These are phyloP conservation scores for Echites panduratus DNA, from an alignment of 257 asterid genomes.

Conservation along the genomic window DNA sequence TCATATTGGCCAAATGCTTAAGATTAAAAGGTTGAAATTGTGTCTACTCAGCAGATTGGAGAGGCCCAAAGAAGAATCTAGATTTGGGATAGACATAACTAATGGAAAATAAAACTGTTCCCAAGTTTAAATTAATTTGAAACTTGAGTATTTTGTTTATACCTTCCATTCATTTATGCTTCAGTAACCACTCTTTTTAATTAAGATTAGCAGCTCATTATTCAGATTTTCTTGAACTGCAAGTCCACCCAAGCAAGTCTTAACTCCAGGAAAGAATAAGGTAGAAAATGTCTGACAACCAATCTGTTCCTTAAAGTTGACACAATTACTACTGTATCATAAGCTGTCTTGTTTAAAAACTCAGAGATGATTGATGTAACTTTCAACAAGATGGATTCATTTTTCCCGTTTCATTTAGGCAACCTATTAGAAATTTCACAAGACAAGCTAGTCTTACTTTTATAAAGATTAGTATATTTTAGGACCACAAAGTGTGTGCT, in stretches of 20 bases:
- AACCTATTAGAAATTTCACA: background rate
- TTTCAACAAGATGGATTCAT: background rate
- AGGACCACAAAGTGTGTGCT: background rate
- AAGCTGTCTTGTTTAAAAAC: background rate
- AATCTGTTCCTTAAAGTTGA: background rate
- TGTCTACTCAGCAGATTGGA: background rate
- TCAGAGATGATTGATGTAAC: background rate
- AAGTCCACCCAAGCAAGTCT: background rate
- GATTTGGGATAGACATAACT: no score
- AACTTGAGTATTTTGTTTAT: background rate
- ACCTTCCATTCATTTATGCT: background rate
- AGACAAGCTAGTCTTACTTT: background rate
- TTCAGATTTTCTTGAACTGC: background rate
- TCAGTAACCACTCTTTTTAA: background rate
- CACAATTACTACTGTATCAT: background rate
- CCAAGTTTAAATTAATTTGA: background rate
- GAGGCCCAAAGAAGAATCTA: background rate
- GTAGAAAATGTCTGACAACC: background rate
- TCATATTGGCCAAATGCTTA: background rate
- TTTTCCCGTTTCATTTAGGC: background rate
- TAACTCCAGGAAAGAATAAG: background rate
- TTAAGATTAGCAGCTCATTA: background rate
- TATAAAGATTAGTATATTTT: no score
- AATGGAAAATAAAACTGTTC: background rate
- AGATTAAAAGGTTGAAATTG: background rate